Conservation (phyloP, 2,329 filamentous ascomycete species). For the Emmonsiellopsis sp. region DNA sequence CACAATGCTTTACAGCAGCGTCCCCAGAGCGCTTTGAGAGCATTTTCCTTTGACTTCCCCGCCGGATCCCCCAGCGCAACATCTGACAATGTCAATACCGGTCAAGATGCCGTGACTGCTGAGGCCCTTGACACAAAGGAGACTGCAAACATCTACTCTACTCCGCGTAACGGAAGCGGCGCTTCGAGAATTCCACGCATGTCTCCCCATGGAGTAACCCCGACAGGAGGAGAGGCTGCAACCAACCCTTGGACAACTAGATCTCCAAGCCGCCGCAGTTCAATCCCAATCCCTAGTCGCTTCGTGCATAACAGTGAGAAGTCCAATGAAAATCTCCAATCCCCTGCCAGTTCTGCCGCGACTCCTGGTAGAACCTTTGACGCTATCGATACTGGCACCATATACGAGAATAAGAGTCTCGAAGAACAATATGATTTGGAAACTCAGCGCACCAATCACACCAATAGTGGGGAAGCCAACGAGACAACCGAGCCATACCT, state of each 20-base stretch:
- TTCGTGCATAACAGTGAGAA: constrained; percentile 7
- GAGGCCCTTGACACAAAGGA: neutral
- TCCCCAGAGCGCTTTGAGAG: neutral
- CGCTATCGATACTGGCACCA: neutral
- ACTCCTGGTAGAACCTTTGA: neutral
- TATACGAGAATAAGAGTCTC: neutral
- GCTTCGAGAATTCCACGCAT: constrained; percentile 11
- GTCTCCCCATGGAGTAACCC: constrained; percentile 7
- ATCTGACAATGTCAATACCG: neutral
- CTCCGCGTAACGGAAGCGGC: neutral
- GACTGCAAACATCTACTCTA: neutral
- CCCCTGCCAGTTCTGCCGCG: neutral
- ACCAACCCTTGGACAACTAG: neutral
- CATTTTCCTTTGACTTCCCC: neutral
- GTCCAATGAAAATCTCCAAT: neutral
- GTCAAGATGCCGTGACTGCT: neutral
- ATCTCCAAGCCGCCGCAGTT: constrained; percentile 9
- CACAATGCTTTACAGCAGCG: neutral
- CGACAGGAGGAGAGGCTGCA: neutral
- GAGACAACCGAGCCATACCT: neutral
- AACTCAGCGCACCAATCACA: neutral
- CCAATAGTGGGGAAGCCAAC: neutral
- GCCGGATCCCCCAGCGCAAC: neutral
- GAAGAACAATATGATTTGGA: neutral
- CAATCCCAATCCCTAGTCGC: constrained; percentile 12